Percentiles rank a stretch among this genome's conserved stretches.
Conservation (phyloP, 768 basidiomycete genomes). For the Psilocybe cubensis region DNA sequence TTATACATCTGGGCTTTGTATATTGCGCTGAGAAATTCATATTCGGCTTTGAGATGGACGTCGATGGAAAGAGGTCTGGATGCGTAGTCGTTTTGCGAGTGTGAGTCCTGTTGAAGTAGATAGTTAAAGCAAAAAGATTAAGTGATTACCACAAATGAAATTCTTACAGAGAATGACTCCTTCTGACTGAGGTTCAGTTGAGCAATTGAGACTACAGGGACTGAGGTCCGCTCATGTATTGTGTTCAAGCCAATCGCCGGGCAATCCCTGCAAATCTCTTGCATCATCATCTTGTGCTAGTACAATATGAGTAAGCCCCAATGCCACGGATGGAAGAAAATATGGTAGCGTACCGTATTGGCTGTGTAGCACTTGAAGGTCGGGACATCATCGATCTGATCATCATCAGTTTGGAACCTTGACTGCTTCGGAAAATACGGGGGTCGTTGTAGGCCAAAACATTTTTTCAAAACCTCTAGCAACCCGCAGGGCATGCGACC, state of each 20-base stretch:
- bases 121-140: neutral
- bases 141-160: neutral
- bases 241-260: neutral
- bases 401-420: neutral
- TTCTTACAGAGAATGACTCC: neutral
- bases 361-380: too few relatives aligned
- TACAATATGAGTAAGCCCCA: too few relatives aligned
- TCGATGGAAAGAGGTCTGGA: neutral
- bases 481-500: neutral
- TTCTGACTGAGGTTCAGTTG: neutral
- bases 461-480: neutral
- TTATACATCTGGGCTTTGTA: constrained; percentile 2
- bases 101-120: neutral
- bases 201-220: neutral
- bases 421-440: neutral
- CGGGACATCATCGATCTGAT: neutral
- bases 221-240: neutral
- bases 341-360: too few relatives aligned
- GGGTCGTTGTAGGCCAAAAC: neutral
- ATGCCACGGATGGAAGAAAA: too few relatives aligned
- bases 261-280: neutral
- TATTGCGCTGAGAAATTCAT: neutral
- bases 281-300: neutral
- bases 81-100: neutral
- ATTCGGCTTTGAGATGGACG: neutral